Conservation (phyloP, 2,329 filamentous ascomycete species). For the Chaetoscypha palmicola region DNA sequence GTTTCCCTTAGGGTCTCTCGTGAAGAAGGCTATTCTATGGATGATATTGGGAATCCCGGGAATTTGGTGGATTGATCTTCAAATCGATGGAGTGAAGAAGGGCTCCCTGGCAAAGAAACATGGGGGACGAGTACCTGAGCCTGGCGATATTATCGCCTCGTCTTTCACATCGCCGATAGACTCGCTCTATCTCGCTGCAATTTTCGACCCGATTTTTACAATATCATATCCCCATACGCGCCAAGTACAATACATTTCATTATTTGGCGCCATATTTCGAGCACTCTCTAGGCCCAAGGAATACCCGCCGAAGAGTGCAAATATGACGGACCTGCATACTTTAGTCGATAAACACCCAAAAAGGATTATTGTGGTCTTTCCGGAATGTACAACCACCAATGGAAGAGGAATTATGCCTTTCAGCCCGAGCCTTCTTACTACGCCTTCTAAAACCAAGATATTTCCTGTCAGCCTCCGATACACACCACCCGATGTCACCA, state of each 20-base stretch:
- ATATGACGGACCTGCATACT: conserved; percentile 53
- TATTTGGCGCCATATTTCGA: conserved; percentile 66
- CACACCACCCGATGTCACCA: conserved; percentile 81
- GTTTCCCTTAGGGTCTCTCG: conserved; percentile 61
- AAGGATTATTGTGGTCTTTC: conserved; percentile 78
- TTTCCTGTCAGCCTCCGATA: conserved; percentile 91
- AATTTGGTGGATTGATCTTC: conserved; percentile 98
- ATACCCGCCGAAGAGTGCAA: conserved; percentile 38
- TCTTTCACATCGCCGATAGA: conserved; percentile 92
- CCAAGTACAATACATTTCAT: conserved; percentile 68
- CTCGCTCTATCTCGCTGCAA: conserved; percentile 84
- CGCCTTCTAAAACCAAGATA: conserved; percentile 62
- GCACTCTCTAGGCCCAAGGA: conserved; percentile 58
- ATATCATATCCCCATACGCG: conserved; percentile 69
- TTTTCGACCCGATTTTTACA: conserved; percentile 95
- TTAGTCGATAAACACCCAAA: conserved; percentile 63
- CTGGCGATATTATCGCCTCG: conserved; percentile 76
- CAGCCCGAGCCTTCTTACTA: conserved; percentile 66
- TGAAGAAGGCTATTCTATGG: conserved; percentile 84
- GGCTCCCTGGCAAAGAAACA: conserved; percentile 76
- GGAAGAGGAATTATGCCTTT: conserved; percentile 83
- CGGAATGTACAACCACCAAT: conserved; percentile 91
- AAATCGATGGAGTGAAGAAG: conserved; percentile 92
- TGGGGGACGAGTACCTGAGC: conserved; percentile 65
- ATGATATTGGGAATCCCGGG: conserved; percentile 79